Percentiles rank a stretch among this genome's conserved stretches.
phyloP scores from a whole-genome alignment of 2,329 filamentous ascomycete species.

The Venturia nashicola region DNA sequence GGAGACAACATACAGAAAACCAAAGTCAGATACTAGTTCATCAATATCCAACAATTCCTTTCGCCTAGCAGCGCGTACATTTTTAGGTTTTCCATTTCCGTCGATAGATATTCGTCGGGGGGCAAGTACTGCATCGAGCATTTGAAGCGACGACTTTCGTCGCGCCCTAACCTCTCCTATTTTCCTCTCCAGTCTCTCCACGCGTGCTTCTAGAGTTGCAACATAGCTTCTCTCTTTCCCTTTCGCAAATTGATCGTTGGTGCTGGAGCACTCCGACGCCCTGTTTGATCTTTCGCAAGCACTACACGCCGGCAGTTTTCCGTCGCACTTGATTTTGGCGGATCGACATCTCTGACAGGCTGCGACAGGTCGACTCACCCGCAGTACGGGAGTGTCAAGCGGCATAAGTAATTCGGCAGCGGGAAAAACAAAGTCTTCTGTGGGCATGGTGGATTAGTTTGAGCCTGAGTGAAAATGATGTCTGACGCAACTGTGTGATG shows the following conservation, averaged over 20 bases:
- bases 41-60: constrained; percentile 80
- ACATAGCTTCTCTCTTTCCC: constrained; percentile 97
- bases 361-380: constrained; percentile 66
- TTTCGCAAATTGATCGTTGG: constrained; percentile 88
- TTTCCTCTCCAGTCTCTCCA: constrained; percentile 75
- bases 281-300: constrained; percentile 88
- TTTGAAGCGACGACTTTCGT: constrained; percentile 55
- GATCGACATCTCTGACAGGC: constrained; percentile 74
- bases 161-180: constrained; percentile 53
- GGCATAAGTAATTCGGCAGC: constrained; percentile 25
- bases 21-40: constrained; percentile 85
- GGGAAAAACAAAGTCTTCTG: constrained; percentile 13
- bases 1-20: constrained; percentile 55
- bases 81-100: constrained; percentile 18
- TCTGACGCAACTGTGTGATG: background rate
- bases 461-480: background rate
- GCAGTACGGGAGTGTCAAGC: constrained; percentile 46
- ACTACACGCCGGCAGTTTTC: constrained; percentile 87
- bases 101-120: constrained; percentile 22
- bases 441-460: constrained; percentile 9
- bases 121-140: constrained; percentile 44
- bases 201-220: constrained; percentile 79
- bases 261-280: constrained; percentile 77
- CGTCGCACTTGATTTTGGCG: constrained; percentile 97
- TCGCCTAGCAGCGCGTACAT: constrained; percentile 32